These are phyloP conservation scores for Xylariaceae sp. DNA, from an alignment of 2,329 filamentous ascomycete species.

Conservation along the genomic window DNA sequence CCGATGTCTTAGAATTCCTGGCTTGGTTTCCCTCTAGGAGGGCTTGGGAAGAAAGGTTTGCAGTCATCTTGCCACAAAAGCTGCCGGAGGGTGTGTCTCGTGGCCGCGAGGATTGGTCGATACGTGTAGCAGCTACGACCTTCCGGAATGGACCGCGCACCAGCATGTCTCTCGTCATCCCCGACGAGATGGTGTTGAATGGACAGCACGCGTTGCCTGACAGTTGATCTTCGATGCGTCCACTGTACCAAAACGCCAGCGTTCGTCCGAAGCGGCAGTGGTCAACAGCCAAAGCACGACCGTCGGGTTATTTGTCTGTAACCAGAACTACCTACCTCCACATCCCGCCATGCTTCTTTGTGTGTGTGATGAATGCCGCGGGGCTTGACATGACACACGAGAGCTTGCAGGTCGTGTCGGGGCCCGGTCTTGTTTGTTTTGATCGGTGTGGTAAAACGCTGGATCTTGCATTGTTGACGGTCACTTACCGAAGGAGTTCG, in stretches of 20 bases:
- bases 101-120: slow-evolving; percentile 40
- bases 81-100: slow-evolving; percentile 40
- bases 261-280: slow-evolving; percentile 25
- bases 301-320: neutral
- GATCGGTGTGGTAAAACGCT: neutral
- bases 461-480: too few relatives aligned
- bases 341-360: slow-evolving; percentile 1
- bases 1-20: slow-evolving; percentile 48
- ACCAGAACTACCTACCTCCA: neutral
- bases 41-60: slow-evolving; percentile 25
- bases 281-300: slow-evolving; percentile 9
- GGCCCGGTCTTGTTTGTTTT: slow-evolving; percentile 1
- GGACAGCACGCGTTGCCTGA: slow-evolving; percentile 10
- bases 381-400: slow-evolving; percentile 1
- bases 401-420: neutral
- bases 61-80: slow-evolving; percentile 40
- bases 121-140: slow-evolving; percentile 27
- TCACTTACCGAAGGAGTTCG: too few relatives aligned
- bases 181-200: slow-evolving; percentile 26
- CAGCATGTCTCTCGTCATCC: slow-evolving; percentile 32
- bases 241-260: neutral
- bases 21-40: slow-evolving; percentile 33
- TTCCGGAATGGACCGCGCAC: slow-evolving; percentile 22
- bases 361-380: neutral
- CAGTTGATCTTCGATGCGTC: too few relatives aligned